Evolutionary conservation across 495 filamentous ascomycete genomes (phyloP).

Genomic region (Penicillium macrosclerotiorum): DNA sequence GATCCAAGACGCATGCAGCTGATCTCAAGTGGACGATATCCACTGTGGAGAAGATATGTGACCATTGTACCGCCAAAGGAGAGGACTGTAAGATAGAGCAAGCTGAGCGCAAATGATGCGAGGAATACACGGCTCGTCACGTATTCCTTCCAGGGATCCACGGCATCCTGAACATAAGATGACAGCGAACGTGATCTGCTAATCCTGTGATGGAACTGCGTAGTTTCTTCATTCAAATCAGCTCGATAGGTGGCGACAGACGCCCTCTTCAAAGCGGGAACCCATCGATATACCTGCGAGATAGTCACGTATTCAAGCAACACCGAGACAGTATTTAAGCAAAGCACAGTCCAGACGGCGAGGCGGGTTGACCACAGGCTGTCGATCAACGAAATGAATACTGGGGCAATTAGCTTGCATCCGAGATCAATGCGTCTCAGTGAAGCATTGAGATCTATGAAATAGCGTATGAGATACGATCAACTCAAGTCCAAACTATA

Average conservation of each 20-base stretch:
- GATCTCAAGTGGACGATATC: conserved; percentile 52
- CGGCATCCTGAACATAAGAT: conserved; percentile 6
- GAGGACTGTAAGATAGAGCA: conserved; percentile 61
- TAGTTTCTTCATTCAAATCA: conserved; percentile 1
- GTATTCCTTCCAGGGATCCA: conserved; percentile 39
- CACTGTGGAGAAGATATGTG: conserved; percentile 55
- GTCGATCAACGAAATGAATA: conserved; percentile 54
- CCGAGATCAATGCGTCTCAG: conserved; percentile 72
- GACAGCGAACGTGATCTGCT: neutral
- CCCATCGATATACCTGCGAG: conserved; percentile 42
- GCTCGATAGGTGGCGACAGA: neutral
- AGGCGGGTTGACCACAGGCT: conserved; percentile 43
- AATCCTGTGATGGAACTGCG: neutral
- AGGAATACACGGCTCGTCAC: conserved; percentile 44
- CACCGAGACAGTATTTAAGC: conserved; percentile 41
- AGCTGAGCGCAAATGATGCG: conserved; percentile 51
- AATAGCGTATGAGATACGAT: too few relatives aligned
- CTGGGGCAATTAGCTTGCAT: conserved; percentile 66
- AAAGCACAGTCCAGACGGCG: conserved; percentile 48
- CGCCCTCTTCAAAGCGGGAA: conserved; percentile 35
- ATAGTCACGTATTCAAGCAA: conserved; percentile 59
- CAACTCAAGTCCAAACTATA: too few relatives aligned
- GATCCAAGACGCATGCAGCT: conserved; percentile 52
- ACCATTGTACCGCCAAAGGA: conserved; percentile 59
- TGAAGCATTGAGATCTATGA: conserved; percentile 51